phyloP scores from a whole-genome alignment of 805 yeast genomes.

The Candida schatavii region DNA sequence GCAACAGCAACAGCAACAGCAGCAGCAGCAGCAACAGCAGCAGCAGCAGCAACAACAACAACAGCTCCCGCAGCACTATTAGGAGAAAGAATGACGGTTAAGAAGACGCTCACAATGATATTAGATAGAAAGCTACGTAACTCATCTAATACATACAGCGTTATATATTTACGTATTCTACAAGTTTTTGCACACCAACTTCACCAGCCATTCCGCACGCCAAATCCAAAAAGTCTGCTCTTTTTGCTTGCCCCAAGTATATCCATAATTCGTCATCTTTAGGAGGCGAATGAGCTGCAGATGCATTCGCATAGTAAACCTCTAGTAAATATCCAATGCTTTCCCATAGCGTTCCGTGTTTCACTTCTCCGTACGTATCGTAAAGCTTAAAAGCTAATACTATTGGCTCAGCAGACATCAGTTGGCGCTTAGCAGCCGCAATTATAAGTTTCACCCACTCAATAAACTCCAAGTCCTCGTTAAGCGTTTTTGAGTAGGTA shows the following conservation, averaged over 20 bases:
- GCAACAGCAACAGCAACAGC: constrained; percentile 17
- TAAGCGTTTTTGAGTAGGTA: too few species aligned
- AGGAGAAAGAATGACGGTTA: not conserved
- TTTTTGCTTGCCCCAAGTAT: not conserved
- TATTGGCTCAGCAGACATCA: not conserved
- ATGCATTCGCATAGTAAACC: not conserved
- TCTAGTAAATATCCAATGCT: not conserved
- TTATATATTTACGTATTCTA: not conserved
- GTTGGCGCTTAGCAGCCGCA: too few species aligned
- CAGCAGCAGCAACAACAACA: constrained; percentile 1
- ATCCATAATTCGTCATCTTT: not conserved
- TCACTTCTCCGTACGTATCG: not conserved
- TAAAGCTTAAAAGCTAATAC: not conserved
- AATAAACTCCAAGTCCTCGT: too few species aligned
- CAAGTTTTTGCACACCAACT: not conserved
- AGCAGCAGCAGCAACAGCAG: constrained; percentile 6
- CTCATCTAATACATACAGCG: too few species aligned
- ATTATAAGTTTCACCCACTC: too few species aligned
- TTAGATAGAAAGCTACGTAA: too few species aligned
- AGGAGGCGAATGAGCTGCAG: too few species aligned
- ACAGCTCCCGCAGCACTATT: not conserved
- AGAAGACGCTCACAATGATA: too few species aligned
- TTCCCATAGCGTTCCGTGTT: not conserved
- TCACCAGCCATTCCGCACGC: not conserved
- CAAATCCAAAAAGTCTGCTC: not conserved